A percentile compares a stretch with the other conserved stretches of the same genome.
Evolutionary conservation across 768 basidiomycete genomes (phyloP).

Genomic region (Suillus clintonianus): DNA sequence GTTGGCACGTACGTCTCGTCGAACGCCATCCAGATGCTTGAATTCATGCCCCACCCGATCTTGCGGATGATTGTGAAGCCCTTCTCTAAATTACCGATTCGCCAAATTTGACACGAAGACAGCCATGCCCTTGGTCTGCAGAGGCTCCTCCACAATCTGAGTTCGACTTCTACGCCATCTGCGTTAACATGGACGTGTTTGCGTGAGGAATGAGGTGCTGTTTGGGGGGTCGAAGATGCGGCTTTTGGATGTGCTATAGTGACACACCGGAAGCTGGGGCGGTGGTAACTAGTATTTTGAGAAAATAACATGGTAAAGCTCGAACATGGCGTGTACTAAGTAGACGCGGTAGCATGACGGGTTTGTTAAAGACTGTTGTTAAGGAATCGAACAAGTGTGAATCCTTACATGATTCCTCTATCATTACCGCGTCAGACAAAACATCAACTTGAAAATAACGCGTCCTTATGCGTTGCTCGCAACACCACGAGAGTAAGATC

Average conservation of each 20-base stretch:
- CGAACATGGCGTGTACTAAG: too few relatives aligned
- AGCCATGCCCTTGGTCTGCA: not conserved
- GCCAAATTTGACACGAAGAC: not conserved
- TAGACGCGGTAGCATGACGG: too few relatives aligned
- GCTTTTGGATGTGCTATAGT: not conserved
- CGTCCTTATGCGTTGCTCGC: too few relatives aligned
- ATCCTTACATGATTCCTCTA: too few relatives aligned
- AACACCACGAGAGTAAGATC: too few relatives aligned
- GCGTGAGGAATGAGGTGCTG: not conserved
- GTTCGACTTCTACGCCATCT: not conserved
- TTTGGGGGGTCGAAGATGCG: not conserved
- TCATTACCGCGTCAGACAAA: too few relatives aligned
- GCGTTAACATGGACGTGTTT: not conserved
- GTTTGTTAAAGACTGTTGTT: too few relatives aligned
- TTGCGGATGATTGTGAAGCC: not conserved
- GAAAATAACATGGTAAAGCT: too few relatives aligned
- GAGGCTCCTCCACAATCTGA: not conserved
- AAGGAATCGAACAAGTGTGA: too few relatives aligned
- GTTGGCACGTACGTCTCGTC: not conserved
- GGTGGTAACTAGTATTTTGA: not conserved
- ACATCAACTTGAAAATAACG: too few relatives aligned
- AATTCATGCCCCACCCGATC: not conserved
- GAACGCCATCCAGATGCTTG: not conserved
- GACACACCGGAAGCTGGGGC: not conserved
- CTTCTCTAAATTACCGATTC: not conserved